phyloP scores from a whole-genome alignment of 208 protist genomes.

The Leptomonas seymouri region DNA sequence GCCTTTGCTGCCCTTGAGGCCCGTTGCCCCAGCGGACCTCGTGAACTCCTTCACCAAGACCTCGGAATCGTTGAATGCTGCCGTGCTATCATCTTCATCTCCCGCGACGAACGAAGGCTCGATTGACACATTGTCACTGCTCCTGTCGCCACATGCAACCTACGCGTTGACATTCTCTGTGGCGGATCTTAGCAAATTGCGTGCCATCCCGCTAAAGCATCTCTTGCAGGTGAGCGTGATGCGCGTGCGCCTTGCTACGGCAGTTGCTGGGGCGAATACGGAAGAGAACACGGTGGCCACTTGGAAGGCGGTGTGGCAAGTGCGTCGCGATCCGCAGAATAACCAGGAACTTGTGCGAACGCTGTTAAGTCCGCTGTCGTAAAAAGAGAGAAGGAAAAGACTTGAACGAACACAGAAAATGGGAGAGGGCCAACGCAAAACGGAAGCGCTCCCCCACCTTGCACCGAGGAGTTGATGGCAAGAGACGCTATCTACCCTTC shows the following conservation, averaged over 20 bases:
- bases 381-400: no score
- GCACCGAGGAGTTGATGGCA: no score
- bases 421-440: no score
- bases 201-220: slow-evolving; percentile 46
- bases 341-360: slow-evolving; percentile 26
- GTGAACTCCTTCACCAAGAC: background rate
- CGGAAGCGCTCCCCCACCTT: no score
- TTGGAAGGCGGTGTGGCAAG: slow-evolving; percentile 36
- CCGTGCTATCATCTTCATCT: slow-evolving; percentile 2
- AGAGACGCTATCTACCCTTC: no score
- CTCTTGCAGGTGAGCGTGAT: slow-evolving; percentile 62
- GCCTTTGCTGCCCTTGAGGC: background rate
- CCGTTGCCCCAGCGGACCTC: background rate
- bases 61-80: background rate
- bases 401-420: no score
- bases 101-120: background rate
- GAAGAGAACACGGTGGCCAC: background rate
- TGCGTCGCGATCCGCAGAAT: slow-evolving; percentile 24
- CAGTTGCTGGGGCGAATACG: background rate
- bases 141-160: background rate
- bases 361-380: slow-evolving; percentile 16
- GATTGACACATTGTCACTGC: background rate
- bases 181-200: slow-evolving; percentile 10
- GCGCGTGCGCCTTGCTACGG: slow-evolving; percentile 24
- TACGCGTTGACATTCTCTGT: slow-evolving; percentile 18